phyloP scores from a whole-genome alignment of 2,329 filamentous ascomycete genomes.

The Trichophyton rubrum region DNA sequence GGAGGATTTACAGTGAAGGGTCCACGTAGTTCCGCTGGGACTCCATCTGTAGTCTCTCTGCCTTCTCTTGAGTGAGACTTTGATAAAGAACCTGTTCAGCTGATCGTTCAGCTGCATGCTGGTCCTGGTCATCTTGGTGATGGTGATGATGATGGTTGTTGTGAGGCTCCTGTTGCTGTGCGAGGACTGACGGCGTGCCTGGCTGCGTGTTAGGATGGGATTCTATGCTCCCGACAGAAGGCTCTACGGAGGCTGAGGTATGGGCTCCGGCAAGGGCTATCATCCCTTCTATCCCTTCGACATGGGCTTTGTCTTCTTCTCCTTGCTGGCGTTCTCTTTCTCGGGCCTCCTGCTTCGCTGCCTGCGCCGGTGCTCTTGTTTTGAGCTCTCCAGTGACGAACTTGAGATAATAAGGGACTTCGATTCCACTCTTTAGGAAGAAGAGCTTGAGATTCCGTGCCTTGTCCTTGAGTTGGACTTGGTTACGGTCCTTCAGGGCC shows the following conservation, averaged over 20 bases:
- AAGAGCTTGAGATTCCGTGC: constrained; percentile 81
- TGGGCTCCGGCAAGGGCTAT: constrained; percentile 36
- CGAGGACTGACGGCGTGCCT: constrained; percentile 12
- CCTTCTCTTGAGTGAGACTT: constrained; percentile 32
- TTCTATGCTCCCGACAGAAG: constrained; percentile 4
- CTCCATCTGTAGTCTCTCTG: constrained; percentile 24
- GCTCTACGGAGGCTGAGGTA: constrained; percentile 17
- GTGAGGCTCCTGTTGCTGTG: background rate
- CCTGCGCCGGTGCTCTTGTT: constrained; percentile 59
- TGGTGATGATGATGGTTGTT: constrained; percentile 6
- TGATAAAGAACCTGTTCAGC: constrained; percentile 34
- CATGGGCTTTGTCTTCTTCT: constrained; percentile 37
- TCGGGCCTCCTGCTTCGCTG: constrained; percentile 38
- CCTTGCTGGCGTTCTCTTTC: constrained; percentile 35
- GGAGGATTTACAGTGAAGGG: constrained; percentile 22
- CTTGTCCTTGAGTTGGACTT: constrained; percentile 88
- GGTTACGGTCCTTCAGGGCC: constrained; percentile 74
- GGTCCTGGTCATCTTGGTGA: constrained; percentile 10
- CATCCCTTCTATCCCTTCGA: constrained; percentile 37
- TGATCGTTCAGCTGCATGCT: constrained; percentile 26
- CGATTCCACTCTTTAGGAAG: constrained; percentile 81
- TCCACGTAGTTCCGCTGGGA: constrained; percentile 23
- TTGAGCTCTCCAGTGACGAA: constrained; percentile 83
- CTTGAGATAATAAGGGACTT: constrained; percentile 78
- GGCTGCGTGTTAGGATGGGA: constrained; percentile 23